Evolutionary conservation across 2,329 filamentous ascomycete species (phyloP).

Genomic region (Talaromyces sp.): DNA sequence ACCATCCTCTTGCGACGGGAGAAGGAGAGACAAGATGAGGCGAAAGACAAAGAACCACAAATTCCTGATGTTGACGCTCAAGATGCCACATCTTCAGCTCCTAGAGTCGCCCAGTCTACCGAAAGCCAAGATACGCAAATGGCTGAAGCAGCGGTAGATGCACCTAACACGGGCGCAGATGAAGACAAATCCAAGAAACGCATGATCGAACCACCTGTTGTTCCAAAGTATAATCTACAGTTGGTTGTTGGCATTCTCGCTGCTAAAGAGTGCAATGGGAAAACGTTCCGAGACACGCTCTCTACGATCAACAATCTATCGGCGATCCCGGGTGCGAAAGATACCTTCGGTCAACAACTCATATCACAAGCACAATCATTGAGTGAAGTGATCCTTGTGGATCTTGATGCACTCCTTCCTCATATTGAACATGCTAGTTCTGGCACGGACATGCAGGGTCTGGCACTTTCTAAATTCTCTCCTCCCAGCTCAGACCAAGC

Average conservation of each 20-base stretch:
- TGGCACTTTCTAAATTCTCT: slow-evolving; percentile 92
- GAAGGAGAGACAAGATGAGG: slow-evolving; percentile 61
- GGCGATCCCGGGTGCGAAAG: slow-evolving; percentile 82
- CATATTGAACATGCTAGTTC: slow-evolving; percentile 83
- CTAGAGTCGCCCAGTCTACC: slow-evolving; percentile 4
- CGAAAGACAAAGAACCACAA: slow-evolving; percentile 35
- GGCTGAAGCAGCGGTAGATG: slow-evolving; percentile 28
- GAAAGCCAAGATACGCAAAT: slow-evolving; percentile 34
- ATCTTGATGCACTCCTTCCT: slow-evolving; percentile 77
- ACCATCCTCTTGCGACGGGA: slow-evolving; percentile 77
- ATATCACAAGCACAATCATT: slow-evolving; percentile 80
- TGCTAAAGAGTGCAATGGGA: slow-evolving; percentile 91
- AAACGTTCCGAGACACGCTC: slow-evolving; percentile 95
- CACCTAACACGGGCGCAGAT: slow-evolving; percentile 39
- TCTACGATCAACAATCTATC: slow-evolving; percentile 99
- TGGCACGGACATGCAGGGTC: slow-evolving; percentile 90
- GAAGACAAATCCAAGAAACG: slow-evolving; percentile 54
- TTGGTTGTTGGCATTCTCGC: slow-evolving; percentile 96
- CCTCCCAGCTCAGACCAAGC: slow-evolving; percentile 94
- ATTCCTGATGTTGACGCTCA: slow-evolving; percentile 22
- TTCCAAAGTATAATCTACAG: slow-evolving; percentile 83
- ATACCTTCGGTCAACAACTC: slow-evolving; percentile 87
- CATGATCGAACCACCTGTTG: slow-evolving; percentile 71
- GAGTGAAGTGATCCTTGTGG: slow-evolving; percentile 76
- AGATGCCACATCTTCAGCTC: background rate